Evolutionary conservation across 23 red algal species (phyloP).

Genomic region (Gracilaria domingensis): DNA sequence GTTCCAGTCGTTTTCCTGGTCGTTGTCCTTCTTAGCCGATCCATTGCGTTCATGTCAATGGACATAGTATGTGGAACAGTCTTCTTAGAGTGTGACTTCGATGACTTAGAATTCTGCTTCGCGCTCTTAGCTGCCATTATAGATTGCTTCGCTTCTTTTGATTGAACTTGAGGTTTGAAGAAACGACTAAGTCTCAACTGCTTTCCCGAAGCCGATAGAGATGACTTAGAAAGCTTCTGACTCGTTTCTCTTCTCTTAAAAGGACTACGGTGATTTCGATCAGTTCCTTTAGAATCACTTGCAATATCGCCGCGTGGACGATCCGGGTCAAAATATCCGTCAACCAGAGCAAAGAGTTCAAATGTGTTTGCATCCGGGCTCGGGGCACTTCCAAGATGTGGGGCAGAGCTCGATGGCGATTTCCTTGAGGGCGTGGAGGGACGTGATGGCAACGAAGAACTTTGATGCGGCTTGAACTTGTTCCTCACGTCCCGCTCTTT

Average conservation of each 20-base stretch:
- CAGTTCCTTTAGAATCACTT: background rate
- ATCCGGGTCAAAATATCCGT: background rate
- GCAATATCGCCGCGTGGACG: background rate
- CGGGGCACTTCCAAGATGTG: background rate
- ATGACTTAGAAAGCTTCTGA: background rate
- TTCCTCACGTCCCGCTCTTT: slow-evolving; percentile 23
- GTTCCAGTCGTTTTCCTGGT: background rate
- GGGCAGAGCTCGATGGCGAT: background rate
- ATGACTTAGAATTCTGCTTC: background rate
- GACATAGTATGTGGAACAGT: background rate
- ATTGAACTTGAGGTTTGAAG: slow-evolving; percentile 4
- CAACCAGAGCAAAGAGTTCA: slow-evolving; percentile 32
- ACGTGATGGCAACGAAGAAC: background rate
- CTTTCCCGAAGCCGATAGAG: slow-evolving; percentile 11
- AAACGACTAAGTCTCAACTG: slow-evolving; percentile 39
- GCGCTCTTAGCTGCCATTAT: background rate
- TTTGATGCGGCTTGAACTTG: slow-evolving; percentile 30
- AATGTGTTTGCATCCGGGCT: slow-evolving; percentile 44
- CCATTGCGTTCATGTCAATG: slow-evolving; percentile 7
- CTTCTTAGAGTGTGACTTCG: background rate
- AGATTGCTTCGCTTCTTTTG: background rate
- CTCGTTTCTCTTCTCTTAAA: background rate
- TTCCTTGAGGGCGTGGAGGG: too few species aligned
- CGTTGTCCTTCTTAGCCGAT: background rate
- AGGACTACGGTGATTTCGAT: background rate